Conservation (phyloP, 169 alveolate genomes). For the Toxoplasma gondii region DNA sequence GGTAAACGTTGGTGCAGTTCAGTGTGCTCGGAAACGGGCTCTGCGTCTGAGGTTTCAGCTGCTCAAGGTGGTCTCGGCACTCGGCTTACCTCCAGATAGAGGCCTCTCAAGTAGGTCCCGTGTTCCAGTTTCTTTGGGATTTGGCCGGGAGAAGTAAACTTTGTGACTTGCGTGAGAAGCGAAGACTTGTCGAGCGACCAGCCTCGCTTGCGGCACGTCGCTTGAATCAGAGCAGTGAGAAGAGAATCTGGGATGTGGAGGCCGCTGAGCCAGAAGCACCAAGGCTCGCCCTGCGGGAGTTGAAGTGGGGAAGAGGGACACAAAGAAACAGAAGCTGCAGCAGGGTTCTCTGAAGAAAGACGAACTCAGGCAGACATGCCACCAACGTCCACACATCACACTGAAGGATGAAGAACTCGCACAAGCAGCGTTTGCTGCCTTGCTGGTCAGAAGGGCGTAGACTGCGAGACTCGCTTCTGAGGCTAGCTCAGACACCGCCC, state of each 20-base stretch:
- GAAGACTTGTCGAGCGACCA: slow-evolving; percentile 93
- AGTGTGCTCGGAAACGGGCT: too few species aligned
- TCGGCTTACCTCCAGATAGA: slow-evolving; percentile 64
- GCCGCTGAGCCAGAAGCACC: slow-evolving; percentile 94
- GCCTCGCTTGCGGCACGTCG: slow-evolving; percentile 90
- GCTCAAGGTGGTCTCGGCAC: too few species aligned
- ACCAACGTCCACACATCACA: neutral
- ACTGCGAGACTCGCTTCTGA: too few species aligned
- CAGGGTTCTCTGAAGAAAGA: neutral
- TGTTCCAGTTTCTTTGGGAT: slow-evolving; percentile 82
- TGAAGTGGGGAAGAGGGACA: neutral
- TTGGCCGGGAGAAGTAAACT: slow-evolving; percentile 79
- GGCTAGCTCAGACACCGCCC: too few species aligned
- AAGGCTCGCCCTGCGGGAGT: slow-evolving; percentile 85
- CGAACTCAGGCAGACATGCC: neutral
- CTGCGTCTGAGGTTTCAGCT: too few species aligned
- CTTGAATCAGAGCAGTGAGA: slow-evolving; percentile 90
- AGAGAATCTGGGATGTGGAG: slow-evolving; percentile 92
- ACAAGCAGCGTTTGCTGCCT: too few species aligned
- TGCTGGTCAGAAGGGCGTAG: too few species aligned
- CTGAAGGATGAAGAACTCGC: too few species aligned
- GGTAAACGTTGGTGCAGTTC: too few species aligned
- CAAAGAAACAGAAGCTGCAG: neutral
- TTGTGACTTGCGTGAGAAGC: slow-evolving; percentile 87
- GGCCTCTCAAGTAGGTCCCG: slow-evolving; percentile 88